Evolutionary conservation across 805 yeast genomes (phyloP), one percentile per base, ranked within the genome.

Genomic region (Clavispora asparagi): DNA sequence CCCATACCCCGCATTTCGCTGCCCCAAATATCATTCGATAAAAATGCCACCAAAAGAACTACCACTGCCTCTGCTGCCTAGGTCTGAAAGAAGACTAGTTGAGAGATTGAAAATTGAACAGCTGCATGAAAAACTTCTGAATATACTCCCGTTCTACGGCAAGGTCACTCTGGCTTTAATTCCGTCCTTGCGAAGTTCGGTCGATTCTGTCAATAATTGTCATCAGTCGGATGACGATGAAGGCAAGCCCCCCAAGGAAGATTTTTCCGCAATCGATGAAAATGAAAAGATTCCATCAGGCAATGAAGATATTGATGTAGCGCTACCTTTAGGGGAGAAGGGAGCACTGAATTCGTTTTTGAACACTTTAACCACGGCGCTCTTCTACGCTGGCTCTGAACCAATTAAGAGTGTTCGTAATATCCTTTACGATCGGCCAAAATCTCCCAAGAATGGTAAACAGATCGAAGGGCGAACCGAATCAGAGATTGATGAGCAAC

Each of bases 271-370:
- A 16, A 14, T 35, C 7, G 38, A 14, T 2, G 38, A 19, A 14
- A 37, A 25, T 19, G 23, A 19, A 19, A 19, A 3, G 23, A 19
- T 5, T 5, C 5, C 23, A 19, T 4, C 23, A 2, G n/a, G 35
- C n/a, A 31, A 27, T 23, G 68, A 61, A 5, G 71, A 65, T 8
- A 53, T 54, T 7, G 73, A 68, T 44, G 51, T 56, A 16, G 72
- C 71, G 1, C 41, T 37, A 7, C 58, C 65, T 1, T 49, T 56
- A 1, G 60, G 56, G 9, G 63, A 57, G 10, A 48, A 51, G 42
- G 51, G 52, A 17, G 59, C 63, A 9, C 62, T 55, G 39, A 58
- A 57, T 39, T 60, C 61, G 38, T 56, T 68, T 23, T 45, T 66
- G 27, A 58, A 60, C 48, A 49, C 65, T 40, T 47, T 70, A 6